A percentile compares a stretch with the other conserved stretches of the same genome.
phyloP scores from a whole-genome alignment of 306 rosid genomes.

The Quercus parvula region DNA sequence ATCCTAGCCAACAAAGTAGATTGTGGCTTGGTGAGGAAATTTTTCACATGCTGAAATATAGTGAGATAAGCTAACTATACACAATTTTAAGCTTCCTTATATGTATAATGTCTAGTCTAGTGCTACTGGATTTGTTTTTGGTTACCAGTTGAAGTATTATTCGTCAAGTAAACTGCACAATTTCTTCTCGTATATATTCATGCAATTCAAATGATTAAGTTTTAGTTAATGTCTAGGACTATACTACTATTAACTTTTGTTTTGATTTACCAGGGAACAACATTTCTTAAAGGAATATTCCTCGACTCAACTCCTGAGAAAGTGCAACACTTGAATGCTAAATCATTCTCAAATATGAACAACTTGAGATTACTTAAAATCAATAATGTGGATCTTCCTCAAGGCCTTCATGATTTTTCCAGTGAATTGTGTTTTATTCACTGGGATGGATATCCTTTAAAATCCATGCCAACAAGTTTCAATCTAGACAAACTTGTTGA shows the following conservation, averaged over 20 bases:
- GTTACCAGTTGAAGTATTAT: no score
- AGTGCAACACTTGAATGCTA: neutral
- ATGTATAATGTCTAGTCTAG: neutral
- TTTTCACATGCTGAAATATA: neutral
- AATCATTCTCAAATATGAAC: neutral
- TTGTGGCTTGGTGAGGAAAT: neutral
- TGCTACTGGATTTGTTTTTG: neutral
- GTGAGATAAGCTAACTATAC: neutral
- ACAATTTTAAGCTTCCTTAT: neutral
- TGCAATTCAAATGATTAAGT: no score
- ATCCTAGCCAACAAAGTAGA: neutral
- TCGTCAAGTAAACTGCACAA: no score
- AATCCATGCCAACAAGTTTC: neutral
- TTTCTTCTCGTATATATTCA: no score
- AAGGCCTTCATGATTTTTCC: neutral
- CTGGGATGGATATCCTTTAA: neutral
- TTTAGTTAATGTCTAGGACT: neutral
- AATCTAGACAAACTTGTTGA: neutral
- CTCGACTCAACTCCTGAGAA: no score
- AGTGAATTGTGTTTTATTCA: neutral
- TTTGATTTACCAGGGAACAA: neutral
- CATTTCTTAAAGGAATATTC: neutral
- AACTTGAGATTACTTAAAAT: neutral
- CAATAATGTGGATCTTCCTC: neutral
- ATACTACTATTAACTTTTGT: neutral